Conservation (phyloP, 306 rosid genomes). For the Cicer judaicum region DNA sequence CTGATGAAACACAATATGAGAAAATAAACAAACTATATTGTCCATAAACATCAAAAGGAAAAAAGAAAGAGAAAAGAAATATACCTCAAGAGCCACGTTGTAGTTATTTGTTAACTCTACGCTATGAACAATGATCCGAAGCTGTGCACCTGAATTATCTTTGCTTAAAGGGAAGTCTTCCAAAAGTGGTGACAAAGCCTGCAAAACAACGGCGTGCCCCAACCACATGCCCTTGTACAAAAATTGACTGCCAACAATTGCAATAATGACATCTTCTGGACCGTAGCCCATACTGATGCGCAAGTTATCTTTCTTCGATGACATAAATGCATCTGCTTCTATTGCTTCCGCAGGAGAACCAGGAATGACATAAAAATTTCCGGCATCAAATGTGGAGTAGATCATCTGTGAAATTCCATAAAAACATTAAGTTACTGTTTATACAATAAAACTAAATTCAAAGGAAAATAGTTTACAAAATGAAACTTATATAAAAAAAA, state of each 20-base stretch:
- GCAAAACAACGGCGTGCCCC: conserved; percentile 86
- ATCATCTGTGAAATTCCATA: conserved; percentile 70
- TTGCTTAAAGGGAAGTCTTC: conserved; percentile 52
- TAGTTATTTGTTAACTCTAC: conserved; percentile 77
- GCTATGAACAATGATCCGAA: conserved; percentile 71
- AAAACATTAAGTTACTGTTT: conserved; percentile 32
- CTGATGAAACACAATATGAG: conserved; percentile 56
- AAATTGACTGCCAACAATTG: conserved; percentile 89
- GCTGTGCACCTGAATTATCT: conserved; percentile 56
- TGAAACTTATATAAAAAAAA: conserved; percentile 2
- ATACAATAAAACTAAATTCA: conserved; percentile 13
- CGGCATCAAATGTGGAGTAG: conserved; percentile 81
- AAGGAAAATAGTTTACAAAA: background rate
- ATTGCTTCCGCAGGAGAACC: conserved; percentile 78
- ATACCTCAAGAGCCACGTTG: conserved; percentile 76
- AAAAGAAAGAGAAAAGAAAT: conserved; percentile 11
- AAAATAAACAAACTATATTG: conserved; percentile 39
- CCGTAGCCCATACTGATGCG: conserved; percentile 66
- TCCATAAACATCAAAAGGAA: conserved; percentile 37
- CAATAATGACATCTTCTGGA: conserved; percentile 68
- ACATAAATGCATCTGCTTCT: conserved; percentile 66
- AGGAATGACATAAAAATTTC: conserved; percentile 89
- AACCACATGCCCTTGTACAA: conserved; percentile 89
- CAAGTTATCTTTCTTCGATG: conserved; percentile 55
- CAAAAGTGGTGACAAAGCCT: conserved; percentile 73